These are phyloP conservation scores for Arachis hypogaea DNA, from an alignment of 306 rosid genomes.

Conservation along the genomic window DNA sequence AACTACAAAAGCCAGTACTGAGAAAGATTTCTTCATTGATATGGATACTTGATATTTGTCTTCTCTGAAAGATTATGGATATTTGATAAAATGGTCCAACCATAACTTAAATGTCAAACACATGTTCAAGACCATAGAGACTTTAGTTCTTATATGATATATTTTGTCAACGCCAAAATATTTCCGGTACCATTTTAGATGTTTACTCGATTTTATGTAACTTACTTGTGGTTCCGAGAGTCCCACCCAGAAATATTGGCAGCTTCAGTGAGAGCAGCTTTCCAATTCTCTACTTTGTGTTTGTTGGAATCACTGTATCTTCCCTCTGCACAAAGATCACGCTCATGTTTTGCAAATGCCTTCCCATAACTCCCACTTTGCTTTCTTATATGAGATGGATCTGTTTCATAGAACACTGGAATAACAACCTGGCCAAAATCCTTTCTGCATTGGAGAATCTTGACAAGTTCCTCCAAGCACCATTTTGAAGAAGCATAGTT, in stretches of 20 bases:
- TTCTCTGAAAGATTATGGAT: too few species aligned
- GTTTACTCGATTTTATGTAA: too few species aligned
- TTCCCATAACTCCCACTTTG: not conserved
- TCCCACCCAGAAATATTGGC: slow-evolving; percentile 26
- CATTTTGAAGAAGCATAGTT: slow-evolving; percentile 20
- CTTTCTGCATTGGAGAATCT: not conserved
- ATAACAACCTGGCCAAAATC: not conserved
- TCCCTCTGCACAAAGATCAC: not conserved
- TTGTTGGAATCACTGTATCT: not conserved
- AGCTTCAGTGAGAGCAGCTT: not conserved
- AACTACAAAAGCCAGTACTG: too few species aligned
- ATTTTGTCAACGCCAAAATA: too few species aligned
- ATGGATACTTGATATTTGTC: too few species aligned
- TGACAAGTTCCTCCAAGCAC: slow-evolving; percentile 28
- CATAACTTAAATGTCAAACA: too few species aligned
- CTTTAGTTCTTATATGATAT: too few species aligned
- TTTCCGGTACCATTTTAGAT: too few species aligned
- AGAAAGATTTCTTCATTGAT: too few species aligned
- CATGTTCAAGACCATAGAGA: too few species aligned
- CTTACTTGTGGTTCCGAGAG: not conserved
- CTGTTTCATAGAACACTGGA: slow-evolving; percentile 3
- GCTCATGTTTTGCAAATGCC: slow-evolving; percentile 19
- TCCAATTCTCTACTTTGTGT: not conserved
- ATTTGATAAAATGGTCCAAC: too few species aligned
- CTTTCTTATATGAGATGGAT: slow-evolving; percentile 4